Percentiles rank a stretch among this genome's conserved stretches.
Conservation (phyloP, 2,329 filamentous ascomycete species). For the Colletotrichum chrysophilum region DNA sequence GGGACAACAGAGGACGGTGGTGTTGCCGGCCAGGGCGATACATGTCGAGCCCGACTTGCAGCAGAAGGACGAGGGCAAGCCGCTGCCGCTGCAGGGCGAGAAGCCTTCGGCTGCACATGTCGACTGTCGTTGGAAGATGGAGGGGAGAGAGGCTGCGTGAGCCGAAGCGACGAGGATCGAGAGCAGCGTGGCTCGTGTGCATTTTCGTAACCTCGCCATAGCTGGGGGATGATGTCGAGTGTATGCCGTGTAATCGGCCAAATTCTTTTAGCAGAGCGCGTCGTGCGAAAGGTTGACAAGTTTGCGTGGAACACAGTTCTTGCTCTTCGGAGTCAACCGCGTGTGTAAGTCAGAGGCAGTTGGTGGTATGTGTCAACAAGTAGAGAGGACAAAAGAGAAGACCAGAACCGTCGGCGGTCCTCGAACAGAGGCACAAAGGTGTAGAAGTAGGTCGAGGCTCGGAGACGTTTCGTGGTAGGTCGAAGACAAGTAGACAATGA, state of each 20-base stretch:
- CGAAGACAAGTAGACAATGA: not conserved
- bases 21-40: conserved; percentile 64
- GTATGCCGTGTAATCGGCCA: not conserved
- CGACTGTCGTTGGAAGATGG: conserved; percentile 47
- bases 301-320: not conserved
- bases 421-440: conserved; percentile 4
- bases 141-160: conserved; percentile 42
- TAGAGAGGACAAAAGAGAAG: not conserved
- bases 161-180: conserved; percentile 38
- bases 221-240: not conserved
- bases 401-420: not conserved
- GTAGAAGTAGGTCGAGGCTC: conserved; percentile 11
- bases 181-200: conserved; percentile 42
- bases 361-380: not conserved
- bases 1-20: conserved; percentile 76
- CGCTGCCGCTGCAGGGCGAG: conserved; percentile 56
- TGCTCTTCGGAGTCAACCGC: conserved; percentile 1
- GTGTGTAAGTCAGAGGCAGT: conserved; percentile 11
- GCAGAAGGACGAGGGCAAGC: conserved; percentile 70
- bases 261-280: not conserved
- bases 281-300: not conserved
- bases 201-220: conserved; percentile 34
- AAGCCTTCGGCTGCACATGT: conserved; percentile 58
- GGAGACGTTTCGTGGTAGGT: conserved; percentile 4
- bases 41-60: conserved; percentile 63